phyloP scores from a whole-genome alignment of 345 rosid species.

The Salix purpurea region DNA sequence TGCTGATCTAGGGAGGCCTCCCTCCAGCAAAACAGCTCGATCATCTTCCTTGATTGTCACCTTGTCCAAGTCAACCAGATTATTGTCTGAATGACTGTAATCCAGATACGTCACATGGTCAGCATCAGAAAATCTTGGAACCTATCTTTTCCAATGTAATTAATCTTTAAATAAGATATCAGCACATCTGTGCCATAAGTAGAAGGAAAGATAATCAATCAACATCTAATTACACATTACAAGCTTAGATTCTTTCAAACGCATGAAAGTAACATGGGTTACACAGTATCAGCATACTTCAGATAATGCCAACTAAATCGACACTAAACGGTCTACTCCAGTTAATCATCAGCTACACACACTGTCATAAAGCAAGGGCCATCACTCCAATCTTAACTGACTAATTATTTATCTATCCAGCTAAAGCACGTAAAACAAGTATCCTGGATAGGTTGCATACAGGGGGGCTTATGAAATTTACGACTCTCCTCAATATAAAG shows the following conservation, averaged over 20 bases:
- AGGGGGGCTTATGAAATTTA: too few species aligned
- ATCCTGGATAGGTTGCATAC: neutral
- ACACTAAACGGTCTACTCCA: neutral
- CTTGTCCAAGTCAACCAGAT: constrained; percentile 72
- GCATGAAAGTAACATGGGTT: too few species aligned
- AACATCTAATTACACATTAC: neutral
- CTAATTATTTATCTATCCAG: neutral
- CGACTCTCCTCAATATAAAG: neutral
- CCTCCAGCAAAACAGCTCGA: constrained; percentile 77
- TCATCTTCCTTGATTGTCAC: constrained; percentile 72
- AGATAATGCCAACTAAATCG: neutral
- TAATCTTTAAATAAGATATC: neutral
- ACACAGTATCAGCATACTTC: neutral
- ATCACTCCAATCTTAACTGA: neutral
- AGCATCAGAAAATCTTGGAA: constrained; percentile 8
- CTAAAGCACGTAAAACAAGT: too few species aligned
- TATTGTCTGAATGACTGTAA: constrained; percentile 88
- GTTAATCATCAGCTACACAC: neutral
- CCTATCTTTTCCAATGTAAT: neutral
- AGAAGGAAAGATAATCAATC: neutral
- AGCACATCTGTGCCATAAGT: neutral
- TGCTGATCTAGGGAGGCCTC: constrained; percentile 76
- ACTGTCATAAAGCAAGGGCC: neutral
- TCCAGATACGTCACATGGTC: constrained; percentile 10
- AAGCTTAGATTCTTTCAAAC: neutral